A percentile compares a stretch with the other conserved stretches of the same genome.
phyloP scores from a whole-genome alignment of 352 stramenopile species.

The Plasmopara viticola region DNA sequence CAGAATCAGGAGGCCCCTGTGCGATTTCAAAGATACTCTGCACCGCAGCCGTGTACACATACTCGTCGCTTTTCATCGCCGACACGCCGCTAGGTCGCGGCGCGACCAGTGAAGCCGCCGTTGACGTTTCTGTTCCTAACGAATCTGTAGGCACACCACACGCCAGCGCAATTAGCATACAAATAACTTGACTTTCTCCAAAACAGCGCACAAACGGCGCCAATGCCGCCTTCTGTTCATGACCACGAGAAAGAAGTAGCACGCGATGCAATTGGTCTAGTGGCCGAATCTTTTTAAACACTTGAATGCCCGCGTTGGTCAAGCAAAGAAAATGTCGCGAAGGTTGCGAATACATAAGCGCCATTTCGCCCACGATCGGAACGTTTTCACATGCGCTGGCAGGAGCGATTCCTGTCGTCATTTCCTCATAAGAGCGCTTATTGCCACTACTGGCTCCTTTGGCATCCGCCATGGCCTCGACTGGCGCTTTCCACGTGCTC shows the following conservation, averaged over 20 bases:
- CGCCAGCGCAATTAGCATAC: conserved; percentile 85
- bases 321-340: conserved; percentile 82
- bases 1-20: conserved; percentile 36
- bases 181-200: conserved; percentile 76
- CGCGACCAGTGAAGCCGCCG: conserved; percentile 42
- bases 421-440: conserved; percentile 78
- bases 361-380: conserved; percentile 54
- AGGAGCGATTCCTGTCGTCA: conserved; percentile 34
- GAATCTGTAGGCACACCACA: conserved; percentile 80
- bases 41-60: conserved; percentile 71
- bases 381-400: conserved; percentile 14
- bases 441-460: conserved; percentile 19
- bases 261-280: conserved; percentile 82
- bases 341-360: conserved; percentile 76
- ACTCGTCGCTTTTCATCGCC: conserved; percentile 67
- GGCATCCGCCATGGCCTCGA: conserved; percentile 1
- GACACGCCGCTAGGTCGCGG: conserved; percentile 22
- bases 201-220: conserved; percentile 78
- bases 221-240: conserved; percentile 58
- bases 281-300: conserved; percentile 87
- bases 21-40: conserved; percentile 83
- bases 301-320: conserved; percentile 80
- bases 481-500: conserved; percentile 15
- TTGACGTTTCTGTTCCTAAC: conserved; percentile 49
- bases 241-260: conserved; percentile 58